Conservation (phyloP, 2,329 filamentous ascomycete species). For the Colletotrichum ledebouriae region DNA sequence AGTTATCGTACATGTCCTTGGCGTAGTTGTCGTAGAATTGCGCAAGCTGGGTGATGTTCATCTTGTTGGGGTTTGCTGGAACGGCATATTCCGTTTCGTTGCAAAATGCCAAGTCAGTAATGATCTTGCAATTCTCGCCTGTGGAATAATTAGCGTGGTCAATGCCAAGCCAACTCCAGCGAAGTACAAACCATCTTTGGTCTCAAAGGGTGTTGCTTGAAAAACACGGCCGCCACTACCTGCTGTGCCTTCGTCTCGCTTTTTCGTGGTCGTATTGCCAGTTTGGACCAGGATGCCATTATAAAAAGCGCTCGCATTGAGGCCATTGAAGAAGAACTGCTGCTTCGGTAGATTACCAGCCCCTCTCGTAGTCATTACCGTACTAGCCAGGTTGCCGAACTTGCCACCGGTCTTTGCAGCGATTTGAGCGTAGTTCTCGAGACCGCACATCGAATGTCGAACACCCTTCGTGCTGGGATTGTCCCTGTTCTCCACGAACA, state of each 20-base stretch:
- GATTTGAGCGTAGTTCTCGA: conserved; percentile 76
- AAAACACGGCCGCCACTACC: conserved; percentile 85
- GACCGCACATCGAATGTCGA: conserved; percentile 84
- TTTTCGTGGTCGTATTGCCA: conserved; percentile 58
- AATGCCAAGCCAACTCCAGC: neutral
- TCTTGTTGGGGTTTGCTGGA: conserved; percentile 79
- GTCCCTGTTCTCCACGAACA: conserved; percentile 79
- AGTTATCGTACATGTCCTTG: conserved; percentile 77
- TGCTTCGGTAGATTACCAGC: conserved; percentile 80
- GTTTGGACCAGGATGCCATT: conserved; percentile 79
- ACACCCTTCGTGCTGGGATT: conserved; percentile 75
- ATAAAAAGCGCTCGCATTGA: conserved; percentile 81
- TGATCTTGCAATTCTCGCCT: conserved; percentile 86
- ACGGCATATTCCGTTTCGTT: conserved; percentile 91
- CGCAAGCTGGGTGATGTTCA: conserved; percentile 71
- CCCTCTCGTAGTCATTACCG: conserved; percentile 78
- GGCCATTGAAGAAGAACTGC: conserved; percentile 85
- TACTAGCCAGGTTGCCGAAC: conserved; percentile 62
- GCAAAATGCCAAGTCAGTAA: conserved; percentile 92
- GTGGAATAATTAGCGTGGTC: conserved; percentile 25
- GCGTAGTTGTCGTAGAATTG: conserved; percentile 85
- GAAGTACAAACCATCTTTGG: conserved; percentile 76
- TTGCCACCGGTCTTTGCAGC: conserved; percentile 68
- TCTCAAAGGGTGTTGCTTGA: conserved; percentile 78
- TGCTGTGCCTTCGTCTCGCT: conserved; percentile 52